Evolutionary conservation across 1,284 basidiomycete genomes (phyloP), one percentile per base, ranked within the genome.

Genomic region (Coniferiporia sulphurascens): DNA sequence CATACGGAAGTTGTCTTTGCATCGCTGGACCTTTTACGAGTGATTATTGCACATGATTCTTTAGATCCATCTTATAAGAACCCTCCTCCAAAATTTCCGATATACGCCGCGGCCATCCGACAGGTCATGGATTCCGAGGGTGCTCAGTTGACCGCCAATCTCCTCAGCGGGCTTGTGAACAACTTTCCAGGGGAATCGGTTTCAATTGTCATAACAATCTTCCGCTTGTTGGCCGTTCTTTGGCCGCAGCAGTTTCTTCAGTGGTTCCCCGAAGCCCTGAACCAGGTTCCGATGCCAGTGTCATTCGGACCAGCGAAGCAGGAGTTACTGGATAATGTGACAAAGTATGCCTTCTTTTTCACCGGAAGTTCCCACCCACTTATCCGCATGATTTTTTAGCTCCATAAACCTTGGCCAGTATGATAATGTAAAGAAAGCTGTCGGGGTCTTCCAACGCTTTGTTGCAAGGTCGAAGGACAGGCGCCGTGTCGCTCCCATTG

Each of bases 111-210:
- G 3, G 75, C 84, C 17, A 91, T 98, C 63, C 82, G 82, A 51
- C 74, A 76, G 2, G 82, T 87, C 8, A 75, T 97, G 48, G 79
- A 84, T 49, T 85, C 87, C 64, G 88, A 93, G 68, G 93, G 93
- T 4, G 80, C 82, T 59, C 81, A 84, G 63, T 78, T 98, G 21
- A 73, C 89, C n/a, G 80, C 80, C 7, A 82, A 86, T 63, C 70
- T 96, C 27, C 76, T 98, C 48, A 76, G 80, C 32, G 94, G 95
- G 1, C 77, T 98, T 15, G 85, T 94, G 2, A 85, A 86, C 34
- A 86, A 90, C 61, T 98, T 95, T 71, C 91, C 92, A 2, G 94
- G 95, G 66, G 95, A 98, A 62, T 81, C 86, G 1, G 79, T 88
- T 32, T 82, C 89, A 6, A 73, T 79, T 48, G 86, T 95, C 36